phyloP scores from a whole-genome alignment of 169 alveolate species.

The Plasmodium berghei region DNA sequence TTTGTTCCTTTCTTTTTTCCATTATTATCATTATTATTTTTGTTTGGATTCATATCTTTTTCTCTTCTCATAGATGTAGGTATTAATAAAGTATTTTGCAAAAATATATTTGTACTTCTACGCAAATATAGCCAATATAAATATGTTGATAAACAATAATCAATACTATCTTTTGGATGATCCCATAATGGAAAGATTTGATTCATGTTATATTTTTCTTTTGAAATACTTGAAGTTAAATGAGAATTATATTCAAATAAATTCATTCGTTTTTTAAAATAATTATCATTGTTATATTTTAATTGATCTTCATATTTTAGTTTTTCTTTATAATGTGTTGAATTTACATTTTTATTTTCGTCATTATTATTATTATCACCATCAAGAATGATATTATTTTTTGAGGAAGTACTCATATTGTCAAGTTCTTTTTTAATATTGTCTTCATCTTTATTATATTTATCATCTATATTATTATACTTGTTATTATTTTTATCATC shows the following conservation, averaged over 20 bases:
- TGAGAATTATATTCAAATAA: conserved; percentile 63
- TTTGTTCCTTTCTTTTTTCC: conserved; percentile 5
- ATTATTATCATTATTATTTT: conserved; percentile 19
- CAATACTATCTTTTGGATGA: conserved; percentile 87
- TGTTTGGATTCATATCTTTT: not conserved
- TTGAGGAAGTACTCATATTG: not conserved
- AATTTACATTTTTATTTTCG: conserved; percentile 1
- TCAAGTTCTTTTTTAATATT: not conserved
- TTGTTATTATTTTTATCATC: not conserved
- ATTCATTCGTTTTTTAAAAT: conserved; percentile 14
- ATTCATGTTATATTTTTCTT: conserved; percentile 66
- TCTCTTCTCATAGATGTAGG: conserved; percentile 81
- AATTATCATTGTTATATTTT: conserved; percentile 16
- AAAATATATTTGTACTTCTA: conserved; percentile 86
- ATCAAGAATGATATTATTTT: not conserved
- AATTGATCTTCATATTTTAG: conserved; percentile 8
- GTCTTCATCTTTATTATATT: not conserved
- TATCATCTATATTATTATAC: not conserved
- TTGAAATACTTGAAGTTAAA: conserved; percentile 53
- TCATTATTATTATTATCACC: not conserved
- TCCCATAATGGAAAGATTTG: conserved; percentile 90
- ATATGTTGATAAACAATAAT: conserved; percentile 91
- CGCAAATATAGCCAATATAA: conserved; percentile 91
- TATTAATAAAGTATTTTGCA: conserved; percentile 87
- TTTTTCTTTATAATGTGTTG: not conserved